These are phyloP conservation scores for Arabis hirsuta DNA, from an alignment of 345 rosid species.

Conservation along the genomic window DNA sequence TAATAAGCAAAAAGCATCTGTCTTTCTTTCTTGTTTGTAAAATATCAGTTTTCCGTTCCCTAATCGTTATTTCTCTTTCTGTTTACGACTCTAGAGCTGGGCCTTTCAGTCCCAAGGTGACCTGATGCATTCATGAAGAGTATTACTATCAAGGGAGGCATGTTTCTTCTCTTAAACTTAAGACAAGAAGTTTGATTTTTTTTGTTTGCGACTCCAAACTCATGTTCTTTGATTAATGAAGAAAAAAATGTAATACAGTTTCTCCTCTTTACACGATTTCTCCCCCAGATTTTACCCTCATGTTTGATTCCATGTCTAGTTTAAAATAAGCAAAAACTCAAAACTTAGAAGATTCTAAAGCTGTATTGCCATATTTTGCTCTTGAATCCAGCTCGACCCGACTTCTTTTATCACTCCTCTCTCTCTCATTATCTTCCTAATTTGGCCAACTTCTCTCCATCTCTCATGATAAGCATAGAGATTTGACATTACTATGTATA, in stretches of 20 bases:
- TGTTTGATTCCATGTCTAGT: constrained; percentile 9
- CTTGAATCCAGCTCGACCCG: constrained; percentile 74
- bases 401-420: constrained; percentile 64
- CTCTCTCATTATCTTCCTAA: constrained; percentile 67
- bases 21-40: constrained; percentile 16
- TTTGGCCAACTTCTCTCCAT: constrained; percentile 60
- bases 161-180: constrained; percentile 18
- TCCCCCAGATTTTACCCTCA: constrained; percentile 11
- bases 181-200: constrained; percentile 5
- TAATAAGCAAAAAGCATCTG: not conserved
- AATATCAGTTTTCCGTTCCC: constrained; percentile 6
- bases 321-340: constrained; percentile 5
- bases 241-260: constrained; percentile 18
- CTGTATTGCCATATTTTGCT: constrained; percentile 31
- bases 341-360: not conserved
- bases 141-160: constrained; percentile 43
- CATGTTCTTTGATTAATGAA: constrained; percentile 27
- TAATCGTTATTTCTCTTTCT: constrained; percentile 24
- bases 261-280: constrained; percentile 20
- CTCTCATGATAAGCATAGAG: constrained; percentile 56
- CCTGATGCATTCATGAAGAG: constrained; percentile 40
- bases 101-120: constrained; percentile 94
- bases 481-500: constrained; percentile 70
- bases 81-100: constrained; percentile 63
- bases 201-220: constrained; percentile 26